Percentiles rank a stretch among this genome's conserved stretches.
These are phyloP conservation scores for Auricularia cornea DNA, from an alignment of 768 basidiomycete species.

Conservation along the genomic window DNA sequence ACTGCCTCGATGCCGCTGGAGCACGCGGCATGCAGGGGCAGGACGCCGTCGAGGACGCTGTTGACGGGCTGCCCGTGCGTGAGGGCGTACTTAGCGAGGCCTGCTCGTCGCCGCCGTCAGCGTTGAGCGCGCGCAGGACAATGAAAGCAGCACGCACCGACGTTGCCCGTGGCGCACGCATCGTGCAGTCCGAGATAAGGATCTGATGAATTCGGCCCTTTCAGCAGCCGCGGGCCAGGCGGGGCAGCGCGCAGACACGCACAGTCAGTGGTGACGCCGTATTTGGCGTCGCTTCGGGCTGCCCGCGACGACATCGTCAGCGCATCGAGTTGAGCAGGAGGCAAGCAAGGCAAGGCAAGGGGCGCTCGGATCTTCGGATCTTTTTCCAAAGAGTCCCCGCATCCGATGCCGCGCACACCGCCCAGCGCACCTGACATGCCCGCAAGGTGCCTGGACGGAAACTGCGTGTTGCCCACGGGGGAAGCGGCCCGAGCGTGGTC, in stretches of 20 bases:
- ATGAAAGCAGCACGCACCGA: conserved; percentile 31
- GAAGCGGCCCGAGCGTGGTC: too few species aligned
- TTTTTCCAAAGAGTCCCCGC: neutral
- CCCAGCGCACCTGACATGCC: neutral
- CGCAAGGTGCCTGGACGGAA: too few species aligned
- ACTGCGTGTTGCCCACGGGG: too few species aligned
- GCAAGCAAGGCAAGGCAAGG: neutral
- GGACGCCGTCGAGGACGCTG: conserved; percentile 89
- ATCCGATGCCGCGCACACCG: neutral
- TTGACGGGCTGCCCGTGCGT: conserved; percentile 94
- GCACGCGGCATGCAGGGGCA: conserved; percentile 93
- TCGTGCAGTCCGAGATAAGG: conserved; percentile 36
- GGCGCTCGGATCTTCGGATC: neutral
- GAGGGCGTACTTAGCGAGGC: conserved; percentile 87
- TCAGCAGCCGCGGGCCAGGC: neutral
- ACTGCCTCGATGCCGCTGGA: conserved; percentile 85
- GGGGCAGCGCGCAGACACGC: neutral
- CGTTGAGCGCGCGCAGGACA: neutral
- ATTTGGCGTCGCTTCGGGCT: neutral
- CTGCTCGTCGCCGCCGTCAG: conserved; percentile 2
- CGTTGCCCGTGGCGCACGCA: conserved; percentile 56
- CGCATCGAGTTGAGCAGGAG: neutral
- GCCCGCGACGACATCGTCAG: neutral
- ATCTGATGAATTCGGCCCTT: neutral
- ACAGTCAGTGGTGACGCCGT: neutral